phyloP scores from a whole-genome alignment of 805 yeast species.

The Wilhelminamyces savonicus region DNA sequence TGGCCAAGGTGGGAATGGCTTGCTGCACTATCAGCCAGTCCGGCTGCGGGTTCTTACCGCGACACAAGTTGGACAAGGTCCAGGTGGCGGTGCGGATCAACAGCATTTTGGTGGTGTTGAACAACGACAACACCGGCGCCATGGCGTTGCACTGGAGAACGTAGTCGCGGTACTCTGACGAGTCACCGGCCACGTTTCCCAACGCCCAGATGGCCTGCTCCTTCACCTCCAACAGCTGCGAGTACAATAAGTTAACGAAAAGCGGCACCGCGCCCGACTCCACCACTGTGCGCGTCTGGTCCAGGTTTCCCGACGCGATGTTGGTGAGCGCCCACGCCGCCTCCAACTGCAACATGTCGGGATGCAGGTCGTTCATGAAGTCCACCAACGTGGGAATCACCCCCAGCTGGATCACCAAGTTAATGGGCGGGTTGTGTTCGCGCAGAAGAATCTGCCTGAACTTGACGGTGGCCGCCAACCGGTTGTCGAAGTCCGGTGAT shows the following conservation, averaged over 20 bases:
- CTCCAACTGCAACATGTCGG: constrained; percentile 87
- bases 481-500: constrained; percentile 70
- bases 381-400: constrained; percentile 88
- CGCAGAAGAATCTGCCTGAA: constrained; percentile 91
- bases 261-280: constrained; percentile 92
- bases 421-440: constrained; percentile 95
- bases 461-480: constrained; percentile 82
- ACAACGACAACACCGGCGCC: constrained; percentile 76
- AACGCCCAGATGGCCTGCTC: constrained; percentile 99
- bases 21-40: constrained; percentile 84
- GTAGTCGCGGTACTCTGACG: constrained; percentile 81
- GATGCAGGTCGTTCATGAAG: constrained; percentile 68
- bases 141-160: constrained; percentile 83
- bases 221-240: constrained; percentile 83
- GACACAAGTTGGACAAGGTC: constrained; percentile 93
- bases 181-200: constrained; percentile 98
- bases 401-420: constrained; percentile 85
- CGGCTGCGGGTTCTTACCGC: constrained; percentile 96
- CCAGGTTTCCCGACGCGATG: constrained; percentile 90
- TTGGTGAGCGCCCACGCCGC: constrained; percentile 99
- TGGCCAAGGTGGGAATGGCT: constrained; percentile 88
- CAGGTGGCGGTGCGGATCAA: constrained; percentile 95
- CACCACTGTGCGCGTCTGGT: constrained; percentile 85
- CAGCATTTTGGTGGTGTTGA: constrained; percentile 79
- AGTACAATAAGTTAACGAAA: constrained; percentile 74